A percentile compares a stretch with the other conserved stretches of the same genome.
phyloP scores from a whole-genome alignment of 2,329 filamentous ascomycete species.

The Aspergillus piperis region DNA sequence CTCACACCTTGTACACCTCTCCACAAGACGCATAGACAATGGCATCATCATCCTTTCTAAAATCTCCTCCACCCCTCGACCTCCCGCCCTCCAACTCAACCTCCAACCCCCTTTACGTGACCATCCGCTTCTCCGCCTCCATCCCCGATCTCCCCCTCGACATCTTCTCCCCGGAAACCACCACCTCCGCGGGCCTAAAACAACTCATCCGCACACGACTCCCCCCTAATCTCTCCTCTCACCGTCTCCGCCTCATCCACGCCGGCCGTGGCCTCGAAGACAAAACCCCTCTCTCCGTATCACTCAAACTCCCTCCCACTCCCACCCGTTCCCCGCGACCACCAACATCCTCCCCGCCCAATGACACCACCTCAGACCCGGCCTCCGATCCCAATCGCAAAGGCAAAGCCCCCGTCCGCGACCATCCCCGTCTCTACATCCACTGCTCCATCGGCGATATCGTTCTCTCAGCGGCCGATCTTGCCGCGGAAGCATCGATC shows the following conservation, averaged over 20 bases:
- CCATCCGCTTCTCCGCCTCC: constrained; percentile 85
- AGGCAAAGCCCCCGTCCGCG: constrained; percentile 65
- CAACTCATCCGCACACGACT: constrained; percentile 76
- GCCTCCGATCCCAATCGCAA: constrained; percentile 47
- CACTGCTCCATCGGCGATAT: constrained; percentile 88
- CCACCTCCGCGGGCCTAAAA: constrained; percentile 77
- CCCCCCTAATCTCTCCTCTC: constrained; percentile 60
- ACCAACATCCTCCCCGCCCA: constrained; percentile 16
- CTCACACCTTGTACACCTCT: background rate
- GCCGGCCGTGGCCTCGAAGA: constrained; percentile 84
- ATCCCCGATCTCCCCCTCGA: constrained; percentile 81
- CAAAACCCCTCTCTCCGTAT: constrained; percentile 64
- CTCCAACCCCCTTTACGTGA: constrained; percentile 63
- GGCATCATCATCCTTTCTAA: constrained; percentile 20
- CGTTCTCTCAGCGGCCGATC: constrained; percentile 66
- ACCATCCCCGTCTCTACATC: constrained; percentile 70
- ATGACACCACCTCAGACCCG: constrained; percentile 18
- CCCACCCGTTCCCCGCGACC: constrained; percentile 47
- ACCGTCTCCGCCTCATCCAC: constrained; percentile 84
- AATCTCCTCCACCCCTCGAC: constrained; percentile 13
- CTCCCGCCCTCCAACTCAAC: constrained; percentile 1
- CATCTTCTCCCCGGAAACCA: constrained; percentile 66
- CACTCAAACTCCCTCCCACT: constrained; percentile 64
- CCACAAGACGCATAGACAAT: constrained; percentile 16
- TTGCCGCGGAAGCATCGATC: constrained; percentile 64